phyloP scores from a whole-genome alignment of 2,329 filamentous ascomycete species.

The Myriosclerotinia scirpicola region DNA sequence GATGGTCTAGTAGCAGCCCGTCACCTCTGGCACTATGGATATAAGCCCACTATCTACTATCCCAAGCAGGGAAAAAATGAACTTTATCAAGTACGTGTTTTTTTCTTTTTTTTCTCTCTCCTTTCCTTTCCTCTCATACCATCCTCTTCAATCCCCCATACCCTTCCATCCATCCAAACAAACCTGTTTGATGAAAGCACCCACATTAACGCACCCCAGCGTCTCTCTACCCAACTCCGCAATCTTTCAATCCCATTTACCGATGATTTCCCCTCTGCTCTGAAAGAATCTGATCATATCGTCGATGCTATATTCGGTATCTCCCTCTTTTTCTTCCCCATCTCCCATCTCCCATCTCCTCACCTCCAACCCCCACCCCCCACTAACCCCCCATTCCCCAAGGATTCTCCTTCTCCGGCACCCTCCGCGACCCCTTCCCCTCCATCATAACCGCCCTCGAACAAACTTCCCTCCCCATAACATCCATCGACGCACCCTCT shows the following conservation, averaged over 20 bases:
- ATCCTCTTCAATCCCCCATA: no score
- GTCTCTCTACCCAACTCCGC: constrained; percentile 79
- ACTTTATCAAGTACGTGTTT: constrained; percentile 69
- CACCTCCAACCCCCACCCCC: constrained; percentile 21
- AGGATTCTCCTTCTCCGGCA: constrained; percentile 90
- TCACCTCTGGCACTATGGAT: constrained; percentile 89
- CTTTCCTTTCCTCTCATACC: no score
- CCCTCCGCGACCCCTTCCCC: constrained; percentile 89
- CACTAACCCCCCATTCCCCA: constrained; percentile 38
- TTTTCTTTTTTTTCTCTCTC: neutral
- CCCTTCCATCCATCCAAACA: neutral
- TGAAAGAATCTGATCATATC: constrained; percentile 72
- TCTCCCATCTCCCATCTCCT: constrained; percentile 18
- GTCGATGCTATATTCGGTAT: constrained; percentile 90
- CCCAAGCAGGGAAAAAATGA: constrained; percentile 91
- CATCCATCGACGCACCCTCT: constrained; percentile 88
- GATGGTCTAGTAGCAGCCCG: constrained; percentile 93
- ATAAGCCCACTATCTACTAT: constrained; percentile 85
- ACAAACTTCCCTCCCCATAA: constrained; percentile 70
- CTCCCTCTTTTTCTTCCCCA: constrained; percentile 26
- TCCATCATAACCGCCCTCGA: constrained; percentile 76
- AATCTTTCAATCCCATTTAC: constrained; percentile 82
- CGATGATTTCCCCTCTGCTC: constrained; percentile 69
- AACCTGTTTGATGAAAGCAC: neutral
- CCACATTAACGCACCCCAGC: constrained; percentile 47